Conservation (phyloP, 1,139 yeast genomes). For the Saccharomyces hybrid region DNA sequence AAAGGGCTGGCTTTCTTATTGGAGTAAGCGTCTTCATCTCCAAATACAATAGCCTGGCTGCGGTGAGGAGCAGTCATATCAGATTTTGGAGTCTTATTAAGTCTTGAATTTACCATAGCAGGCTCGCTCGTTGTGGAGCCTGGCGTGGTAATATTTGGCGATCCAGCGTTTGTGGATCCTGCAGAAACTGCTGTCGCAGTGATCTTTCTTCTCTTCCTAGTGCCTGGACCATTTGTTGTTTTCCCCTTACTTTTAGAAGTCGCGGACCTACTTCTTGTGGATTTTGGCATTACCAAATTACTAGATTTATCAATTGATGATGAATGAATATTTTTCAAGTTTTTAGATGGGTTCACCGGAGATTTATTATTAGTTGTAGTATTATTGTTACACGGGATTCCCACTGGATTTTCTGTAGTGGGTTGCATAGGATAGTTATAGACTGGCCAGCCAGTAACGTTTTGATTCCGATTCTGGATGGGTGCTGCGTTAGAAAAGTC, state of each 20-base stretch:
- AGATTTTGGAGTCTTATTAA: background rate
- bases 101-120: background rate
- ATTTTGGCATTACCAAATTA: background rate
- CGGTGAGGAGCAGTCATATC: background rate
- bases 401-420: slow-evolving; percentile 1
- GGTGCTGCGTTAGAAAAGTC: background rate
- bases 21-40: background rate
- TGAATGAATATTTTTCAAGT: background rate
- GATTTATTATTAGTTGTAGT: background rate
- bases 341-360: background rate
- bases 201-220: background rate
- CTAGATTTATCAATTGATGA: background rate
- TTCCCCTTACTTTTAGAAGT: background rate
- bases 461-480: slow-evolving; percentile 2
- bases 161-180: background rate
- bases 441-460: slow-evolving; percentile 14
- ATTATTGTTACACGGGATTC: slow-evolving; percentile 1
- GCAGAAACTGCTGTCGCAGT: background rate
- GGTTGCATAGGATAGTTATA: slow-evolving; percentile 11
- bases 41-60: background rate
- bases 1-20: background rate
- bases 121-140: slow-evolving; percentile 1
- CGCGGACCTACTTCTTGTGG: background rate
- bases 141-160: background rate
- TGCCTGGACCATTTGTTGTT: background rate